A percentile compares a stretch with the other conserved stretches of the same genome.
These are phyloP conservation scores for Penicillium fimorum DNA, from an alignment of 495 filamentous ascomycete genomes.

Conservation along the genomic window DNA sequence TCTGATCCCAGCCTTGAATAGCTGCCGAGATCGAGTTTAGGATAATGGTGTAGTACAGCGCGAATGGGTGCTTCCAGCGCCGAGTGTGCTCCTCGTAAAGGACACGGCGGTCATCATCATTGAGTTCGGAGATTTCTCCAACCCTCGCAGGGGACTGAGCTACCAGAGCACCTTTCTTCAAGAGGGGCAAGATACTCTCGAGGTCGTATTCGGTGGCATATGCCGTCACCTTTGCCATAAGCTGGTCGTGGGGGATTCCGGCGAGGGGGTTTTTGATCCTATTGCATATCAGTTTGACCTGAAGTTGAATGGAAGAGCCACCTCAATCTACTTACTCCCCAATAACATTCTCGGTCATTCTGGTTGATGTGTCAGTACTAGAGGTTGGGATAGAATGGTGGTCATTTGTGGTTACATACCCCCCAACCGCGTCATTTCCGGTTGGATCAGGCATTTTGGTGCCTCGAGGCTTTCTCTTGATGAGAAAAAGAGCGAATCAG, in stretches of 20 bases:
- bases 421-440: slow-evolving; percentile 8
- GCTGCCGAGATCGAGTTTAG: slow-evolving; percentile 74
- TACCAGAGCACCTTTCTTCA: slow-evolving; percentile 63
- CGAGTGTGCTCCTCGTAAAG: slow-evolving; percentile 57
- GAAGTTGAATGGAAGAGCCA: background rate
- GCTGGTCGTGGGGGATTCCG: slow-evolving; percentile 49
- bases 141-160: slow-evolving; percentile 58
- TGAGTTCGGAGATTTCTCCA: slow-evolving; percentile 55
- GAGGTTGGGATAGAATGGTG: background rate
- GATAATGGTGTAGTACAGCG: slow-evolving; percentile 64
- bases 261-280: slow-evolving; percentile 60
- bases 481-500: background rate
- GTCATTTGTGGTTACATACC: slow-evolving; percentile 5
- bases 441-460: background rate
- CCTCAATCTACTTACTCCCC: slow-evolving; percentile 18
- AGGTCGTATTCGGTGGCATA: slow-evolving; percentile 55
- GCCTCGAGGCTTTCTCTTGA: background rate
- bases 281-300: background rate
- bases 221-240: slow-evolving; percentile 54
- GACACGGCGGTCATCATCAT: slow-evolving; percentile 51
- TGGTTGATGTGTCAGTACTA: slow-evolving; percentile 1
- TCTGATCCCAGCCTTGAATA: slow-evolving; percentile 65
- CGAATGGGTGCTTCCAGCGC: slow-evolving; percentile 63
- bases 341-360: slow-evolving; percentile 21
- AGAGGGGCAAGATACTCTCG: slow-evolving; percentile 44